Percentiles rank a stretch among this genome's conserved stretches.
phyloP scores from a whole-genome alignment of 306 rosid genomes.

The Hippophae gyantsensis region DNA sequence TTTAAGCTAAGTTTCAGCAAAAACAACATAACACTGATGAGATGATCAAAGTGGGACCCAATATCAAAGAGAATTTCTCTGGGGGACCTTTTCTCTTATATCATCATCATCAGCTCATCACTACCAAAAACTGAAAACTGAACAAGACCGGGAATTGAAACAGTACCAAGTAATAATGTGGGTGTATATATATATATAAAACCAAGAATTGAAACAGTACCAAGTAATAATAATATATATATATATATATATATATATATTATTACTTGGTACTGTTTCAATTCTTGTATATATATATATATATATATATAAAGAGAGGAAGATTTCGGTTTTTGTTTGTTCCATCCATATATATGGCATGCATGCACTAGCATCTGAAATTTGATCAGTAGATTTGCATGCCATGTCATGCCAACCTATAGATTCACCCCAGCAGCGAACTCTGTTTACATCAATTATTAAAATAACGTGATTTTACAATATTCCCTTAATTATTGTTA shows the following conservation, averaged over 20 bases:
- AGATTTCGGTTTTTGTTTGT: no score
- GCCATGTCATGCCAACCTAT: slow-evolving; percentile 83
- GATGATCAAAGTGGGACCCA: slow-evolving; percentile 35
- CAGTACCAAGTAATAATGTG: not conserved
- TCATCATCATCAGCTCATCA: slow-evolving; percentile 13
- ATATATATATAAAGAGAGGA: not conserved
- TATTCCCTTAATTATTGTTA: not conserved
- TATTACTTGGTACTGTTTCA: no score
- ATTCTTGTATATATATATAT: no score
- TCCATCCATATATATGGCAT: slow-evolving; percentile 25
- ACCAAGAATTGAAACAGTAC: not conserved
- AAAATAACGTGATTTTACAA: not conserved
- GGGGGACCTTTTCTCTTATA: slow-evolving; percentile 5
- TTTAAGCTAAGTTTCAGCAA: slow-evolving; percentile 35
- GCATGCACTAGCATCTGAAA: slow-evolving; percentile 38
- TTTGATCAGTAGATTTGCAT: slow-evolving; percentile 48
- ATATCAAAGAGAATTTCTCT: slow-evolving; percentile 9
- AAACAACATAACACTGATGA: slow-evolving; percentile 51
- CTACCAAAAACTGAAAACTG: slow-evolving; percentile 6
- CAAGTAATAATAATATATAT: not conserved
- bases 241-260: not conserved
- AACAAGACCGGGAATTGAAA: slow-evolving; percentile 1
- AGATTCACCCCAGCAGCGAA: slow-evolving; percentile 18
- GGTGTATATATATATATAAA: not conserved
- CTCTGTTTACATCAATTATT: not conserved